Evolutionary conservation across 1,284 basidiomycete genomes (phyloP).

Genomic region (Tilletia setariae): DNA sequence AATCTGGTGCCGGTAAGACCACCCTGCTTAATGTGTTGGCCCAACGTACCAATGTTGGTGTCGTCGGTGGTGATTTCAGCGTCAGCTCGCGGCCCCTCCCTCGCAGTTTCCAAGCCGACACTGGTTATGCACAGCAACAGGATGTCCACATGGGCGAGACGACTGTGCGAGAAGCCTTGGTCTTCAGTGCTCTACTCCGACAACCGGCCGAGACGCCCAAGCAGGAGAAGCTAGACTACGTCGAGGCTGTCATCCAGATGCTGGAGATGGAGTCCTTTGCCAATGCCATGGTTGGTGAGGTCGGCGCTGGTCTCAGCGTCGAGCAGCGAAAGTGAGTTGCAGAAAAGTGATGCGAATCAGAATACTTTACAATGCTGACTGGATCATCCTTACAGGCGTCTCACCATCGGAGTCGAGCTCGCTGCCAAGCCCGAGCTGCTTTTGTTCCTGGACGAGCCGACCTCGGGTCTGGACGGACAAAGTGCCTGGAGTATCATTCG

Average conservation of each 20-base stretch:
- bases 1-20: constrained; percentile 34
- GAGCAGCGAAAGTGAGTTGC: constrained; percentile 18
- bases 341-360: neutral
- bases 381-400: neutral
- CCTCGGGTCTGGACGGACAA: constrained; percentile 32
- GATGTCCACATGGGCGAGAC: constrained; percentile 13
- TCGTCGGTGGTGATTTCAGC: constrained; percentile 14
- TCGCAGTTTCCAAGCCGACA: constrained; percentile 5
- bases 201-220: constrained; percentile 16
- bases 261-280: constrained; percentile 17
- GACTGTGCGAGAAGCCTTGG: constrained; percentile 17
- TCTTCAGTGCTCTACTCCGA: constrained; percentile 18
- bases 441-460: constrained; percentile 59
- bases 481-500: constrained; percentile 32
- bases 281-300: constrained; percentile 18
- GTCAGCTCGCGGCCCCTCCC: constrained; percentile 15
- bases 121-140: constrained; percentile 18
- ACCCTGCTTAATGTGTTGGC: constrained; percentile 19
- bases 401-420: constrained; percentile 19
- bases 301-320: constrained; percentile 15
- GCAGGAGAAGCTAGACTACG: constrained; percentile 19
- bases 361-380: neutral
- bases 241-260: constrained; percentile 18
- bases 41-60: constrained; percentile 14
- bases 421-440: constrained; percentile 32